Evolutionary conservation across 2,329 filamentous ascomycete genomes (phyloP), one percentile per base, ranked within the genome.

Genomic region (Penicillium fuscoglaucum): DNA sequence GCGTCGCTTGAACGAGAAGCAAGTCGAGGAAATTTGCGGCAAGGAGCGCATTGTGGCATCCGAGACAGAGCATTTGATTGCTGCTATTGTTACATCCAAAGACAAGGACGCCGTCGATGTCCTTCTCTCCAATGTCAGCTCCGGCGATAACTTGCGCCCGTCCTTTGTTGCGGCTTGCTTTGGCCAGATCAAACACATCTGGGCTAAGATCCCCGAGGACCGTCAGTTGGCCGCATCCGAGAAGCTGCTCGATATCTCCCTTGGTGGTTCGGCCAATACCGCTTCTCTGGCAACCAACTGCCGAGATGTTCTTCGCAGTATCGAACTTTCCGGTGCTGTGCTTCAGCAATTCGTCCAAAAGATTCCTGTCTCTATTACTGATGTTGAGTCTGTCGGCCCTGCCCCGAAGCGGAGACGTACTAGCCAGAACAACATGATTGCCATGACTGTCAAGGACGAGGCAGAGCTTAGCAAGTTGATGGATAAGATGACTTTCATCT

Each of bases 351-450:
- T 96, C 74, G 77, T 96, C 8, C 84, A 90, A 62, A 87, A 85
- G 26, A 83, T 96, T 41, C 89, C 91, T 57, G 87, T 86, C 15
- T 84, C 88, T n/a, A 83, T 76, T 40, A 71, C 87, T 3, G 86
- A 89, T 66, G 83, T 93, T 74, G 86, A 88, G 43, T 87, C 87
- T 47, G 86, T 88, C 56, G 84, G 87, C 13, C 88, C 90, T 10
- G 84, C 89, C 1, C 87, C 87, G 63, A 96, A 96, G 79, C 83
- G 91, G 61, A 86, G 91, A 68, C 85, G 91, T 56, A 91, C 87
- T 0, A 96, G 90, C 74, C 86, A 88, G 55, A 87, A 85, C 17
- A 89, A 90, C 63, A 83, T 84, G 64, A 83, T 85, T 54, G 84
- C 83, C 47, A 79, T 86, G 54, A 82, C 84, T 37, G 79, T 83